Evolutionary conservation across 192 early-diverging fungal species (phyloP), one percentile per base, ranked within the genome.

Genomic region (Coemansia sp.): DNA sequence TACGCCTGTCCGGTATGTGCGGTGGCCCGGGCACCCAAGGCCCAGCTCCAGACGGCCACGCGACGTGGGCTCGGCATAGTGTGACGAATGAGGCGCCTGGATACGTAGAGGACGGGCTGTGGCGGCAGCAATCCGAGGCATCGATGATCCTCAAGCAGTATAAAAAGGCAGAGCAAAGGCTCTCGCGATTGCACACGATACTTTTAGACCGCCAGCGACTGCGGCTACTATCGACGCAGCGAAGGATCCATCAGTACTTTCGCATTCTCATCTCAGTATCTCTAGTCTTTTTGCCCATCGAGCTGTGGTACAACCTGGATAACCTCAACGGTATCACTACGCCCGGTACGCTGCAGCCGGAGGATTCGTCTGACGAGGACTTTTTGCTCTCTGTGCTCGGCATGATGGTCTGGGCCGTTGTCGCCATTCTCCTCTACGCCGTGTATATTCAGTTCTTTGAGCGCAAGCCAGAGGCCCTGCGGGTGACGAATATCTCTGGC

Each of bases 271-370:
- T 80, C 42, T 69, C 69, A 2, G 72, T 72, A 1, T 73, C 71
- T 57, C 59, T 80, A 43, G 73, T 75, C 25, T 80, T 72, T 55
- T 37, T 80, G 58, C 77, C 77, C 3, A 75, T 80, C n/a, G 77
- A 80, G 63, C 66, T 80, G 59, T 76, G 74, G 74, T 59, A 57
- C 21, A 67, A 68, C n/a, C 39, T 76, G 39, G 68, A 76, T 45
- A 76, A 76, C 34, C 47, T 76, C 36, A 76, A 75, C 36, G 72
- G 72, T 7, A 80, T 80, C 16, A 65, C 72, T 2, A 80, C 77
- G 13, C 77, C 77, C 0, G 77, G 77, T 10, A 23, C 56, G n/a
- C 53, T 80, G 59, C 77, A 75, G 55, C 63, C 59, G 0, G 68
- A 62, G 3, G 12, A 52, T 13, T 58, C 60, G 21, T 42, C 18